These are phyloP conservation scores for Ceratocystiopsis brevicomis DNA, from an alignment of 2,329 filamentous ascomycete genomes.

Conservation along the genomic window DNA sequence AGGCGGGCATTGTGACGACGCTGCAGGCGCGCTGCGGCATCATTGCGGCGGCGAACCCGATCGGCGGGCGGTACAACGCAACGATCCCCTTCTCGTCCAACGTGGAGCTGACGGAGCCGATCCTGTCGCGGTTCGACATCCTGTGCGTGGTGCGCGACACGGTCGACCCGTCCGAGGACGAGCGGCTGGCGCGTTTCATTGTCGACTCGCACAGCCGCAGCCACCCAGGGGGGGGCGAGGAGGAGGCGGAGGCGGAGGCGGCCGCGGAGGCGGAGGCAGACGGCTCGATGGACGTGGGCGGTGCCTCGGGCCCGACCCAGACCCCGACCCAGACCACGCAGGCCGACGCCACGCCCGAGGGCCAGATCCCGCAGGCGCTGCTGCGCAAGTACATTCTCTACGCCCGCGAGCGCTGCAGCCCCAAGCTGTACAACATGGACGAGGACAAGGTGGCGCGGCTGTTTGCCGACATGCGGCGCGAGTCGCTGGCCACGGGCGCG, in stretches of 20 bases:
- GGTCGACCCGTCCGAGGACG: conserved; percentile 80
- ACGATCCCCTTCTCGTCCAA: conserved; percentile 93
- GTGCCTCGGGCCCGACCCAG: conserved; percentile 16
- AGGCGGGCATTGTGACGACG: conserved; percentile 94
- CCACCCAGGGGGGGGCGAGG: conserved; percentile 32
- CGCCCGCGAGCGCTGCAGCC: conserved; percentile 69
- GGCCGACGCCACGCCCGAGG: conserved; percentile 22
- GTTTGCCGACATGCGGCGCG: conserved; percentile 89
- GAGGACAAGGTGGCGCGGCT: conserved; percentile 89
- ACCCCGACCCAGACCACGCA: conserved; percentile 11
- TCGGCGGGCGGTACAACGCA: conserved; percentile 89
- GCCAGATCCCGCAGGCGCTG: conserved; percentile 76
- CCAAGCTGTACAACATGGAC: conserved; percentile 93
- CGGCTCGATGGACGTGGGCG: conserved; percentile 42
- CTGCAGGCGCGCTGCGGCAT: conserved; percentile 91
- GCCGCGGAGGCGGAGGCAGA: conserved; percentile 12
- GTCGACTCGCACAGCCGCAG: conserved; percentile 86
- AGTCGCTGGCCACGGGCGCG: conserved; percentile 80
- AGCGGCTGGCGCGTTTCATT: conserved; percentile 83
- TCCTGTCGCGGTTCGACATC: conserved; percentile 94
- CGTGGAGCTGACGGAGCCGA: conserved; percentile 90
- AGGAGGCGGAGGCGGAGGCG: neutral
- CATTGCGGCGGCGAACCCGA: conserved; percentile 89
- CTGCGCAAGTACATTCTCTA: conserved; percentile 95
- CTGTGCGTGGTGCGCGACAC: conserved; percentile 91